Percentiles rank a stretch among this genome's conserved stretches.
phyloP scores from a whole-genome alignment of 306 rosid species.

The Prunus fruticosa region DNA sequence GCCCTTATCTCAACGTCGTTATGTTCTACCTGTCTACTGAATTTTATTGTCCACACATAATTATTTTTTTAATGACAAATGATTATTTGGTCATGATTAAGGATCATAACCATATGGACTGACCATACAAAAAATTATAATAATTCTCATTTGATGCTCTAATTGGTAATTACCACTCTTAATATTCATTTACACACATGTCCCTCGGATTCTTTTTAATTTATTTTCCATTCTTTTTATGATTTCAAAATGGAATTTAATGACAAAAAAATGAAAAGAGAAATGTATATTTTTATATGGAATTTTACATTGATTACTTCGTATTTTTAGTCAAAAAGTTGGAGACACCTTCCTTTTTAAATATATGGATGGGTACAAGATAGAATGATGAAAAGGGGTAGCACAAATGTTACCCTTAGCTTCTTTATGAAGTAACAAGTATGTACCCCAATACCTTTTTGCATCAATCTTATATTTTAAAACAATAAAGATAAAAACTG shows the following conservation, averaged over 20 bases:
- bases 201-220: neutral
- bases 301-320: too few species aligned
- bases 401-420: too few species aligned
- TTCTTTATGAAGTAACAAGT: too few species aligned
- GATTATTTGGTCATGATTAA: slow-evolving; percentile 12
- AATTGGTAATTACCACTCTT: neutral
- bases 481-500: neutral
- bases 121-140: neutral
- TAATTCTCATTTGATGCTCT: neutral
- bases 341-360: too few species aligned
- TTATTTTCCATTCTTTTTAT: neutral
- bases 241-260: too few species aligned
- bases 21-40: slow-evolving; percentile 12
- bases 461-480: neutral
- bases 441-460: too few species aligned
- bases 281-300: too few species aligned
- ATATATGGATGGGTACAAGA: too few species aligned
- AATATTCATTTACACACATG: neutral
- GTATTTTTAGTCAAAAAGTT: too few species aligned
- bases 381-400: too few species aligned
- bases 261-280: too few species aligned
- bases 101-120: slow-evolving; percentile 10
- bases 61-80: neutral
- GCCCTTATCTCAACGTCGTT: slow-evolving; percentile 13
- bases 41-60: neutral